Base-by-base conservation (phyloP, 768 basidiomycete species). In the Coprinellus micaceus region DNA sequence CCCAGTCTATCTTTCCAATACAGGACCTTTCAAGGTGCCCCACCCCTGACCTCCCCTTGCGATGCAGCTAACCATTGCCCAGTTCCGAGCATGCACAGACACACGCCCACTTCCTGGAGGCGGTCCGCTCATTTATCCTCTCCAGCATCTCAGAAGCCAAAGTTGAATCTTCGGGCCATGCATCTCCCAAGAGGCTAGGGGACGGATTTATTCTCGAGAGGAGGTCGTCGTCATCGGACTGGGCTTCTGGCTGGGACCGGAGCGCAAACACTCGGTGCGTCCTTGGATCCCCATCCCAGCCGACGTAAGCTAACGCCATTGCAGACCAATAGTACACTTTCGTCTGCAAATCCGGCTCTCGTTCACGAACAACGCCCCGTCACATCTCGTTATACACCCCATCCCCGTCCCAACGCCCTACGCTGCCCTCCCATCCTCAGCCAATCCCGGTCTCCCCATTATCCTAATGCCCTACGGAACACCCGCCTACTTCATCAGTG, bases 401-500 rank as follows among this genome's bases (percentile, higher is more conserved):
- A 72, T 81, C 17, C 74, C 89, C 33, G 71, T 76, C 11, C 67
- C 81, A 4, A 87, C 88, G 1, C 77, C 81, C 19, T 82, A 83
- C 25, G 6, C 39, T n/a, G 44, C 11, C 63, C 69, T 85, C 44
- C 79, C 84, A 9, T 71, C 67, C 22, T 63, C 66, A 24, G 68
- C 78, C 17, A 66, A 78, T 25, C 67, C 82, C 10, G 89, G 89
- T 9, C 77, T 84, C 11, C 88, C 89, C 9, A 84, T 92, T 50
- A 78, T 75, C 10, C 74, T 93, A 3, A 76, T 91, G 19, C 90
- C 90, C 4, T 78, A 83, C 58, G 85, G 81, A 28, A 83, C 81
- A 3, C 88, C 90, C 2, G 89, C 89, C 2, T 88, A 85, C 68
- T 88, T 81, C 61, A 73, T 91, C 39, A 76, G 83, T n/a, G 68